These are phyloP conservation scores for Tephrocybe sp. DNA, from an alignment of 768 basidiomycete species.

Conservation along the genomic window DNA sequence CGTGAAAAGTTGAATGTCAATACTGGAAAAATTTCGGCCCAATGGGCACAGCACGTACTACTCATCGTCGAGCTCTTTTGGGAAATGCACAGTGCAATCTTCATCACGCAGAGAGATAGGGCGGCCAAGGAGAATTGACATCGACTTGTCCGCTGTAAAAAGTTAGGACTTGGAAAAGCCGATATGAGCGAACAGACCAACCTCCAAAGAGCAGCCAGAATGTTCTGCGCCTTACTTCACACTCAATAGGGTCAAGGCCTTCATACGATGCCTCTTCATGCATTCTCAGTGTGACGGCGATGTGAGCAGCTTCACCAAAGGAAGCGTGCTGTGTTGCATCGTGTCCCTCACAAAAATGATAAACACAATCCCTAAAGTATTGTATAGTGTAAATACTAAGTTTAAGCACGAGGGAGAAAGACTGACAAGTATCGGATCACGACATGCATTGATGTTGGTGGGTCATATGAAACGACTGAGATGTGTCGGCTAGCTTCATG, in stretches of 20 bases:
- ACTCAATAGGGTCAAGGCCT: conserved; percentile 81
- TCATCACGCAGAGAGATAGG: conserved; percentile 87
- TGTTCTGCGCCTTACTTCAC: conserved; percentile 77
- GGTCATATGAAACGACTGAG: conserved; percentile 77
- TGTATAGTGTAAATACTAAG: conserved; percentile 5
- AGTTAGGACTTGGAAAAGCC: conserved; percentile 3
- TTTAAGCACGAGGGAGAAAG: not conserved
- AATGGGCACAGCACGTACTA: conserved; percentile 54
- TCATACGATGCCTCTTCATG: conserved; percentile 86
- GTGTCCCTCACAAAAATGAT: conserved; percentile 87
- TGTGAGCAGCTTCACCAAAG: conserved; percentile 83
- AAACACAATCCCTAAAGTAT: conserved; percentile 67
- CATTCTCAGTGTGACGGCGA: conserved; percentile 78
- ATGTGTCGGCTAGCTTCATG: conserved; percentile 82
- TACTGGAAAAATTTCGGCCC: conserved; percentile 28
- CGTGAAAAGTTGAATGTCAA: conserved; percentile 12
- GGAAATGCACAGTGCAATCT: conserved; percentile 87
- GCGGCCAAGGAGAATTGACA: conserved; percentile 80
- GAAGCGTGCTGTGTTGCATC: conserved; percentile 86
- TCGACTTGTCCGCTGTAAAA: conserved; percentile 78
- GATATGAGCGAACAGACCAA: conserved; percentile 28
- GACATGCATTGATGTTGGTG: conserved; percentile 80
- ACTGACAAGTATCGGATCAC: conserved; percentile 87
- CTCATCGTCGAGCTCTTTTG: conserved; percentile 86
- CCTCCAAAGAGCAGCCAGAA: conserved; percentile 93